Evolutionary conservation across 2,329 filamentous ascomycete genomes (phyloP).

Genomic region (Ophiostoma fasciatum): DNA sequence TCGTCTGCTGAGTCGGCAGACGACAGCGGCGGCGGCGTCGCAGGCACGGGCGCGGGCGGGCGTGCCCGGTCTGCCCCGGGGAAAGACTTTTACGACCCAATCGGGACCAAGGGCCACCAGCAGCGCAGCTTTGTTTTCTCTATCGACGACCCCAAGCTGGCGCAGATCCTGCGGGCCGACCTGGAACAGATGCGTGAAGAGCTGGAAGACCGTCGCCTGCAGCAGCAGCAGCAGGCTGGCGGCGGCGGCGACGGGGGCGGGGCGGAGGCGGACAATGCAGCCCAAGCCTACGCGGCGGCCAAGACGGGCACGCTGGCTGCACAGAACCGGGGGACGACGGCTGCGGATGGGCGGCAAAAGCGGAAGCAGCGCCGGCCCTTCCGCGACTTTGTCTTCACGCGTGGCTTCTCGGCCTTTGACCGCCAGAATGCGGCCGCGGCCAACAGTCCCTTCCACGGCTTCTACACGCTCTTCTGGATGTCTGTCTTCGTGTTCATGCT

Average conservation of each 20-base stretch:
- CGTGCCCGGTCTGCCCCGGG: background rate
- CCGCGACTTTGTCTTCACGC: constrained; percentile 51
- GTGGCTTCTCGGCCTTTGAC: constrained; percentile 61
- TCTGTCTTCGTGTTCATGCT: constrained; percentile 50
- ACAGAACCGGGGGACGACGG: constrained; percentile 11
- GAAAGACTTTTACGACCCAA: background rate
- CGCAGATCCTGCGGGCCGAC: constrained; percentile 21
- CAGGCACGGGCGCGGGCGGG: too few relatives aligned
- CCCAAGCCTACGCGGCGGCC: too few relatives aligned
- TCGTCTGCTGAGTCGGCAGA: constrained; percentile 3
- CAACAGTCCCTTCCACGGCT: constrained; percentile 61
- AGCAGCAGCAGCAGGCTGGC: background rate
- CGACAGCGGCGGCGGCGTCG: background rate
- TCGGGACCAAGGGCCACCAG: background rate
- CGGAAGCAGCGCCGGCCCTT: constrained; percentile 20
- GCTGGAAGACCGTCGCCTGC: constrained; percentile 6
- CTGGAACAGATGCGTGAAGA: constrained; percentile 17
- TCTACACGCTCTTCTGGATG: constrained; percentile 70
- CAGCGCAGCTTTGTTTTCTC: constrained; percentile 15
- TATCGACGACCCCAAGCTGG: constrained; percentile 24
- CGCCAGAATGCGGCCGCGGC: constrained; percentile 49
- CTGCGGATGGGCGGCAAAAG: background rate
- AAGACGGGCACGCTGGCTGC: background rate
- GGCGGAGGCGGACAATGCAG: too few relatives aligned
- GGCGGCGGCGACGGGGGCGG: too few relatives aligned